Evolutionary conservation across 768 basidiomycete species (phyloP).

Genomic region (Amanita thiersii): DNA sequence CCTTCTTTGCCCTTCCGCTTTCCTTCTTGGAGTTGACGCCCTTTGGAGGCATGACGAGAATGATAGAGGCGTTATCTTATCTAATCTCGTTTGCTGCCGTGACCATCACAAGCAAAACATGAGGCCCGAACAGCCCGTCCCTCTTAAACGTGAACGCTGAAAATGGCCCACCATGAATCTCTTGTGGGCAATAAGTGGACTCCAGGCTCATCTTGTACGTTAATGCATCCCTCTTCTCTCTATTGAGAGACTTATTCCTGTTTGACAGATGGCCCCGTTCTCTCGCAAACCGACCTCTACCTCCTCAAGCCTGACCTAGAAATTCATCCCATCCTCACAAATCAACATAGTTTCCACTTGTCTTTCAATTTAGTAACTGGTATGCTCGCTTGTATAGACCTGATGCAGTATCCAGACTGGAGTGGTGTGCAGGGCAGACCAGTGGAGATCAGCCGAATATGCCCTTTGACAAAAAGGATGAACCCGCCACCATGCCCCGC

Average conservation of each 20-base stretch:
- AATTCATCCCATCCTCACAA: conserved; percentile 65
- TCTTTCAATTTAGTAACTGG: conserved; percentile 68
- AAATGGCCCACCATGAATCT: no score
- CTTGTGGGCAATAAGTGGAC: conserved; percentile 5
- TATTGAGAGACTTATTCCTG: background rate
- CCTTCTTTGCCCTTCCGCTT: conserved; percentile 82
- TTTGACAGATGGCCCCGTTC: conserved; percentile 6
- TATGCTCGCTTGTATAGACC: conserved; percentile 21
- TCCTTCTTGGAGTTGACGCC: conserved; percentile 92
- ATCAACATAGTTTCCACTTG: conserved; percentile 46
- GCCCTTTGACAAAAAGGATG: conserved; percentile 42
- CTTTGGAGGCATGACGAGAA: conserved; percentile 68
- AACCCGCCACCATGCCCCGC: conserved; percentile 66
- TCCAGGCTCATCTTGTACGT: conserved; percentile 9
- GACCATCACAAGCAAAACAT: background rate
- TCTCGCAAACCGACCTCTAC: conserved; percentile 57
- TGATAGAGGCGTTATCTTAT: conserved; percentile 11
- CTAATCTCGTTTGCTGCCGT: conserved; percentile 14
- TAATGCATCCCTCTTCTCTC: background rate
- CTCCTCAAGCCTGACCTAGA: conserved; percentile 63
- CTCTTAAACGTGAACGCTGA: background rate
- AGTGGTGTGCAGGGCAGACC: conserved; percentile 57
- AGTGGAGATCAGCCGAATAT: conserved; percentile 54
- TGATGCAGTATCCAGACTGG: no score
- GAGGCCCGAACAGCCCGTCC: background rate